Evolutionary conservation across 2,329 filamentous ascomycete genomes (phyloP).

Genomic region (Rosellinia necatrix): DNA sequence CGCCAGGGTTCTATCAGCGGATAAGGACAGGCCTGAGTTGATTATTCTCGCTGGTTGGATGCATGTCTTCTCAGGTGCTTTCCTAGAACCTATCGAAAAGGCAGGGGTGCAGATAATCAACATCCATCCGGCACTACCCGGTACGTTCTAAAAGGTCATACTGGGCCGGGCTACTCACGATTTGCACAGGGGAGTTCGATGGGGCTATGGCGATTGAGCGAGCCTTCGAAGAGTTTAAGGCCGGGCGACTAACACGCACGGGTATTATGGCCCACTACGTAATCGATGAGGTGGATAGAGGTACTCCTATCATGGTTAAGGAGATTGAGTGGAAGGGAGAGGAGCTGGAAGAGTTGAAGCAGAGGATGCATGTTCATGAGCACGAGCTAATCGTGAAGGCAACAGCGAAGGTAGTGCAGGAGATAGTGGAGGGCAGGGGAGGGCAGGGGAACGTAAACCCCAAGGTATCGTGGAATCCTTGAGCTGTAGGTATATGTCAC

Average conservation of each 20-base stretch:
- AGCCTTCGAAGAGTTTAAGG: conserved; percentile 66
- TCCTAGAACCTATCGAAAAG: neutral
- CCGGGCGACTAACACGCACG: conserved; percentile 63
- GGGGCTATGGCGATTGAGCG: conserved; percentile 58
- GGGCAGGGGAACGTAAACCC: neutral
- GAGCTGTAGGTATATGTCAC: too few species aligned
- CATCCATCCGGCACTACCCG: neutral
- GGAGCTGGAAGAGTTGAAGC: conserved; percentile 61
- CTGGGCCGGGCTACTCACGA: neutral
- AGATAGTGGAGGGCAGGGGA: conserved; percentile 24
- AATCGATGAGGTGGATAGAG: conserved; percentile 70
- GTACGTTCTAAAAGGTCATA: neutral
- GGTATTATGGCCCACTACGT: conserved; percentile 78
- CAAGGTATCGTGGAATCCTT: neutral
- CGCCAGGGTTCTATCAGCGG: neutral
- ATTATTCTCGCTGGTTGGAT: neutral
- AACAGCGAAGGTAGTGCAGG: conserved; percentile 44
- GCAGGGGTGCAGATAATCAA: neutral
- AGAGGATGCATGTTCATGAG: conserved; percentile 68
- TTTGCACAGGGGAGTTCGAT: neutral
- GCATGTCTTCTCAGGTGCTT: neutral
- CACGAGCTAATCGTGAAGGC: conserved; percentile 72
- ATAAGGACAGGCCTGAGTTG: neutral
- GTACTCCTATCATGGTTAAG: conserved; percentile 64
- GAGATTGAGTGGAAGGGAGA: conserved; percentile 65